A percentile compares a stretch with the other conserved stretches of the same genome.
These are phyloP conservation scores for Nicotiana benthamiana DNA, from an alignment of 257 asterid genomes.

Conservation along the genomic window DNA sequence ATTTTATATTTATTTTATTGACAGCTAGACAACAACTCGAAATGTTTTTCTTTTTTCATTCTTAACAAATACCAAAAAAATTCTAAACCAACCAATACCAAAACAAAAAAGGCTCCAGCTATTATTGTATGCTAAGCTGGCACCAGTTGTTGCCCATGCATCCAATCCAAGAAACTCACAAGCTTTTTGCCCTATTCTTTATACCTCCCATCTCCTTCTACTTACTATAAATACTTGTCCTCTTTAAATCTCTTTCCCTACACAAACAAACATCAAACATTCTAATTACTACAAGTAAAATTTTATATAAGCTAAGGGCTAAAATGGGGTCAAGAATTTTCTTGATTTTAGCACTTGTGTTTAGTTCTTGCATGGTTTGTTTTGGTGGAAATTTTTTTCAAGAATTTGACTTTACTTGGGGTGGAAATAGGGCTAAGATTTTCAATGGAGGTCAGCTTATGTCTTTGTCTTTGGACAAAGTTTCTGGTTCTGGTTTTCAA, in stretches of 20 bases:
- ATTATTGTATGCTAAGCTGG: slow-evolving; percentile 17
- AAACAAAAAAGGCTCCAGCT: slow-evolving; percentile 13
- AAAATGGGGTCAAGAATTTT: slow-evolving; percentile 13
- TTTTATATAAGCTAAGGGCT: not conserved
- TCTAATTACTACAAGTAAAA: not conserved
- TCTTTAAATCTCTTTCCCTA: slow-evolving; percentile 12
- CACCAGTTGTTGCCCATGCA: slow-evolving; percentile 27
- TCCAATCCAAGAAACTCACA: slow-evolving; percentile 25
- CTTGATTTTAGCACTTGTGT: slow-evolving; percentile 11
- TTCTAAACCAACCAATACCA: slow-evolving; percentile 2
- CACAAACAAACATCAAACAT: not conserved
- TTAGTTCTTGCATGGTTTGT: slow-evolving; percentile 17
- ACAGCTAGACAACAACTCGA: fast-evolving
- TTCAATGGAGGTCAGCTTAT: slow-evolving; percentile 43
- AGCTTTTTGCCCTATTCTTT: slow-evolving; percentile 24
- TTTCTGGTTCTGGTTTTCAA: slow-evolving; percentile 54
- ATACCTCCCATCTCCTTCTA: slow-evolving; percentile 3
- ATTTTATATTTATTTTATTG: not conserved
- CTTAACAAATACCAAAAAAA: not conserved
- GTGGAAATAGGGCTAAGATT: slow-evolving; percentile 41
- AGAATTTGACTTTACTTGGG: slow-evolving; percentile 53
- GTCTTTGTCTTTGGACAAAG: slow-evolving; percentile 44
- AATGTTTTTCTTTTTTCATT: not conserved
- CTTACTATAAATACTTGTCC: slow-evolving; percentile 16
- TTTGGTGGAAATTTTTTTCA: slow-evolving; percentile 34